Evolutionary conservation across 1,284 basidiomycete species (phyloP), one percentile per base, ranked within the genome.

Genomic region (Puccinia horiana): DNA sequence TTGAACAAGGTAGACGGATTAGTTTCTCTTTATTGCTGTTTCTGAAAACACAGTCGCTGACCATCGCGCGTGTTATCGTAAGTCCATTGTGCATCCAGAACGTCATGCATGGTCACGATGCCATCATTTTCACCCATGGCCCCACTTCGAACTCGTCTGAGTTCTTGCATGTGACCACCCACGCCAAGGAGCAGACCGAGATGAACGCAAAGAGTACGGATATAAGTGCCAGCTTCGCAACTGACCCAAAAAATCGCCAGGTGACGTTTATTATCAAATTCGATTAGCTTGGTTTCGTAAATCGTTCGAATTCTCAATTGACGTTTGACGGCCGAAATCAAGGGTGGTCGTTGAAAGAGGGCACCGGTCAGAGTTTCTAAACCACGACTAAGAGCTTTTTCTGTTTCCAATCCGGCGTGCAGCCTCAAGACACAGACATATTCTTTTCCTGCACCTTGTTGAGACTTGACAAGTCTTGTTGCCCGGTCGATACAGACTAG

Each of bases 41-140:
- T 49, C 74, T 61, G 44, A 40, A 52, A 70, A 58, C 82, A 29
- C 83, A 74, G 29, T 37, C 44, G 52, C 91, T 84, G 84, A 93
- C 94, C 96, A 88, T 99, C 97, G 74, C 96, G 91, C n/a, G 94
- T 98, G 88, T 97, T 98, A 88, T 99, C 97, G 88, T 97, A 99
- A 86, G 93, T 88, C 96, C 96, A 99, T 87, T 99, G 97, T 14
- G 97, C 97, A 87, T 99, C 97, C 88, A 99, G 89, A 47, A 99
- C 96, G 87, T 99, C 97, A 89, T 99, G 97, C 97, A 99, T 99
- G 47, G 97, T 97, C 83, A 99, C 97, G 86, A 99, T 96, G 86
- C 95, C 94, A 88, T 99, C 97, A 87, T 94, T 95, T 89, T 99
- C 97, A 81, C 93, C 93, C 89, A 98, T 92, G 70, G 96, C 96